Conservation (phyloP, 2,329 filamentous ascomycete species). For the Emmonsia crescens region DNA sequence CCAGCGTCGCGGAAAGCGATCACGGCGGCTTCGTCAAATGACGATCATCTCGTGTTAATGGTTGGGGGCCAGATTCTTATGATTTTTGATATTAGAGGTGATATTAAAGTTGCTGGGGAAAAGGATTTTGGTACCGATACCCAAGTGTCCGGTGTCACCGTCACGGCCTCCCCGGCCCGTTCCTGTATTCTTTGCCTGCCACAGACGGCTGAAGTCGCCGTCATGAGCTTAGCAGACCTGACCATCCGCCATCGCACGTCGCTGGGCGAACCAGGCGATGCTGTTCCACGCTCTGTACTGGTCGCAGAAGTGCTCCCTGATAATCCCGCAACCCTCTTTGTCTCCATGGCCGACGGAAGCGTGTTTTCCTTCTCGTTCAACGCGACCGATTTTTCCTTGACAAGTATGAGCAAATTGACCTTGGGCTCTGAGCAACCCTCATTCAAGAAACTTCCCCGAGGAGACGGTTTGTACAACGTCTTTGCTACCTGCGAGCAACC, state of each 20-base stretch:
- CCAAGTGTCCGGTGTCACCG: constrained; percentile 76
- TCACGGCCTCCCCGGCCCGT: constrained; percentile 52
- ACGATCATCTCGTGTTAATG: constrained; percentile 59
- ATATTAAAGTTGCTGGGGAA: constrained; percentile 47
- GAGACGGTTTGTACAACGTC: constrained; percentile 59
- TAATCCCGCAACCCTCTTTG: constrained; percentile 65
- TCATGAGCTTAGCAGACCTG: constrained; percentile 59
- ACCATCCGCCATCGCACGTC: constrained; percentile 54
- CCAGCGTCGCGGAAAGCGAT: constrained; percentile 44
- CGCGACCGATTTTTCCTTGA: constrained; percentile 49
- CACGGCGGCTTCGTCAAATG: constrained; percentile 67
- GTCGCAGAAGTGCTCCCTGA: constrained; percentile 62
- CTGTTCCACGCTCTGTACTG: constrained; percentile 71
- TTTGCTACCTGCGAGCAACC: constrained; percentile 93
- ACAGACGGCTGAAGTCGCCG: constrained; percentile 65
- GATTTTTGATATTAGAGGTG: constrained; percentile 51
- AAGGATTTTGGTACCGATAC: constrained; percentile 55
- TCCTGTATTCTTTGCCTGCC: constrained; percentile 80
- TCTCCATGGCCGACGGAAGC: constrained; percentile 85
- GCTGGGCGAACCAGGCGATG: constrained; percentile 55
- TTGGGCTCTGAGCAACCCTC: constrained; percentile 76
- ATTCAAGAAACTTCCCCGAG: constrained; percentile 65
- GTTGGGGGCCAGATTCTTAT: constrained; percentile 63
- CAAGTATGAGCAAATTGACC: constrained; percentile 66
- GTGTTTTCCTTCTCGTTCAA: constrained; percentile 75